These are phyloP conservation scores for Melaleuca quinquenervia DNA, from an alignment of 345 rosid species.

Conservation along the genomic window DNA sequence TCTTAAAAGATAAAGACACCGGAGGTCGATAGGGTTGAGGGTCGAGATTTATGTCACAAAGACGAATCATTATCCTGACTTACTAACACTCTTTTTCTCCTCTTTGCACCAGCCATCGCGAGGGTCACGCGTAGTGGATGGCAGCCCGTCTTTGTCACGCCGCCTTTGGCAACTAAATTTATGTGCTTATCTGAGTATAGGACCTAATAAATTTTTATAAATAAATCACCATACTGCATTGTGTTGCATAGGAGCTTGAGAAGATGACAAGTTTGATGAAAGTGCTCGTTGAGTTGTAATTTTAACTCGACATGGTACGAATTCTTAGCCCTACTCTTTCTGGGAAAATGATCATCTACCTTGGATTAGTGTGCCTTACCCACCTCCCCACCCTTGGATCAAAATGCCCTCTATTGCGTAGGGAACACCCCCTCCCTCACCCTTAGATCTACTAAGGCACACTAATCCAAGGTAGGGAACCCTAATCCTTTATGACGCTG, in stretches of 20 bases:
- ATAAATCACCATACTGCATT: background rate
- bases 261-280: background rate
- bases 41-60: background rate
- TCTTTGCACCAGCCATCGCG: background rate
- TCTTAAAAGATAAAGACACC: background rate
- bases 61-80: background rate
- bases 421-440: too few relatives aligned
- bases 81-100: background rate
- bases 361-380: too few relatives aligned
- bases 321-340: background rate
- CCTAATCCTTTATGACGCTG: too few relatives aligned
- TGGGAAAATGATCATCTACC: too few relatives aligned
- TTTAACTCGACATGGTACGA: background rate
- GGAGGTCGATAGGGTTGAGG: background rate
- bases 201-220: background rate
- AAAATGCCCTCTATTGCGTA: too few relatives aligned
- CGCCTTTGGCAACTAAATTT: background rate
- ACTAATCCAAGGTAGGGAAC: too few relatives aligned
- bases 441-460: too few relatives aligned
- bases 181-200: background rate
- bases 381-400: too few relatives aligned
- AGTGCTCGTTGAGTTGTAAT: background rate
- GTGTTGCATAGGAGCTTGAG: background rate
- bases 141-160: background rate
- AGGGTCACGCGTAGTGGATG: background rate